Evolutionary conservation across 176 grass and related monocot species (phyloP), one percentile per base, ranked within the genome.

Genomic region (Pontederia crassipes): DNA sequence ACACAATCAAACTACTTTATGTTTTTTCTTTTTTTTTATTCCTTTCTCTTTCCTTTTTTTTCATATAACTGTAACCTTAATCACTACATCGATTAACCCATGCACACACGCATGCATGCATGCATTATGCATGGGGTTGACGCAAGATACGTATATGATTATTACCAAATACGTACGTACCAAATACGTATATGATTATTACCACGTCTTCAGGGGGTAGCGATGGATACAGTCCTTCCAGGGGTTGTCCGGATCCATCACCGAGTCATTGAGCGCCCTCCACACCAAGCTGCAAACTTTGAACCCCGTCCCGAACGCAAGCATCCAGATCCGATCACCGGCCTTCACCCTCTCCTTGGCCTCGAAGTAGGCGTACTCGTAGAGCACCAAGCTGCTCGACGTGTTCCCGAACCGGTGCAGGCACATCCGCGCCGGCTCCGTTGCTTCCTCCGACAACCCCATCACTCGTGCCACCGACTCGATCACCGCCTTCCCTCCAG

Each of bases 291-390:
- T 93, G 50, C 88, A 87, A 2, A 83, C 83, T 55, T 93, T 93
- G 63, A 93, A 93, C 0, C 88, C 83, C 4, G 83, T 93, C 46
- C 88, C 88, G 49, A 93, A 93, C 13, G 88, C 83, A 29, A 93
- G 77, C 88, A 93, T 87, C 83, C 88, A 93, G 28, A 93, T 46
- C 6, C 72, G 56, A 63, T 93, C 83, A 28, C 88, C 80, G 9
- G 68, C 66, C 20, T 73, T 73, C 3, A 92, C 69, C 8, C 80
- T 73, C 24, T 80, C 67, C 77, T 84, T 84, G 14, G 88, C 83
- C 49, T 93, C 77, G 47, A 93, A 87, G 77, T 93, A 93, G 45
- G 88, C 88, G 1, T 87, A 67, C 80, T 93, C 88, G 74, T 93
- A 93, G 74, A 93, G 81, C 58, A 93, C 88, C 15, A 93, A 67